Evolutionary conservation across 2,329 filamentous ascomycete species (phyloP).

Genomic region (Cytospora leucostoma): DNA sequence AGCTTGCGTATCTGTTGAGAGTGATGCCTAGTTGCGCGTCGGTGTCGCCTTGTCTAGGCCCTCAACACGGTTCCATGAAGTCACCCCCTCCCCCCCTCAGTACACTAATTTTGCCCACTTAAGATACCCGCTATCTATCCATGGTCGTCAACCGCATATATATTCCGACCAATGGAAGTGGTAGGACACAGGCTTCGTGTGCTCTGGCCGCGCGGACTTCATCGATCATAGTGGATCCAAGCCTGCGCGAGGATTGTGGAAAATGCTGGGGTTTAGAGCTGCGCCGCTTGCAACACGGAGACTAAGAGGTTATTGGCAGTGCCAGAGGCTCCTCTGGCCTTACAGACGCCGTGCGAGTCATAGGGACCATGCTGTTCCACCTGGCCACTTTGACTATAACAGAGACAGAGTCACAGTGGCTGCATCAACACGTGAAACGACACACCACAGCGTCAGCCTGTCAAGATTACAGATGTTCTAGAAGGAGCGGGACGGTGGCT

Average conservation of each 20-base stretch:
- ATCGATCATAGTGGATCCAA: conserved; percentile 1
- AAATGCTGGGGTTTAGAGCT: neutral
- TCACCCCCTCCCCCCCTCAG: neutral
- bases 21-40: too few species aligned
- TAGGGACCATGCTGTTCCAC: neutral
- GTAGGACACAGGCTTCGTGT: neutral
- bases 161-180: conserved; percentile 6
- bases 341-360: neutral
- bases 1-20: too few species aligned
- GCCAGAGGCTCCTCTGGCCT: neutral
- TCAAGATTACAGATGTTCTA: neutral
- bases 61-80: neutral
- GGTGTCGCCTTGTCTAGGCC: too few species aligned
- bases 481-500: neutral
- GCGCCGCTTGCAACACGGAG: neutral
- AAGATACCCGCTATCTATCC: conserved; percentile 1
- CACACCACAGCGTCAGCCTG: neutral
- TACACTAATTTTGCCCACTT: neutral
- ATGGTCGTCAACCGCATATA: conserved; percentile 6
- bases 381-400: neutral
- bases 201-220: conserved; percentile 8
- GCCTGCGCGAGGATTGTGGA: neutral
- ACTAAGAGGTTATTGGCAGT: neutral
- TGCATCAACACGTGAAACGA: neutral
- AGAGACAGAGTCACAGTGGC: neutral